Conservation (phyloP, 2,329 filamentous ascomycete species). For the Paecilomyces dactylethromorphus region DNA sequence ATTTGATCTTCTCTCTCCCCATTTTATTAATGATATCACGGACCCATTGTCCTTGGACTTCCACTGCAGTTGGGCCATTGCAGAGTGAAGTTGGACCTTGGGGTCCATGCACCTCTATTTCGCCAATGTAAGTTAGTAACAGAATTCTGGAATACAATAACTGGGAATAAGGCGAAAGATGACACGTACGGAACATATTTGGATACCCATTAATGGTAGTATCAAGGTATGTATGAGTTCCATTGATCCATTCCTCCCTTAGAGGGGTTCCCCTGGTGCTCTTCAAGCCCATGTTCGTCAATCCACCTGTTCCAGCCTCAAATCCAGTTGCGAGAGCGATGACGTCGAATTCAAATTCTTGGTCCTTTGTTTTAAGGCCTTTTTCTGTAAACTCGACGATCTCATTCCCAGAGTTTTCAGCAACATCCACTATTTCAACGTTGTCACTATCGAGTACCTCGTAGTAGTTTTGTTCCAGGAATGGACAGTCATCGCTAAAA, state of each 20-base stretch:
- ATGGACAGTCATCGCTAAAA: constrained; percentile 49
- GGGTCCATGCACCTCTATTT: too few relatives aligned
- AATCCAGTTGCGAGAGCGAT: constrained; percentile 41
- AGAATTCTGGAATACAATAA: too few relatives aligned
- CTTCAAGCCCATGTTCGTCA: constrained; percentile 34
- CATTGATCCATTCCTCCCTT: constrained; percentile 26
- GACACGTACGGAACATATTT: too few relatives aligned
- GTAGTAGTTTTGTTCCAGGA: constrained; percentile 45
- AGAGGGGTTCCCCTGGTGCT: constrained; percentile 25
- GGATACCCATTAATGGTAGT: too few relatives aligned
- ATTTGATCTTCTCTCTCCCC: too few relatives aligned
- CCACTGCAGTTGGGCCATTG: too few relatives aligned
- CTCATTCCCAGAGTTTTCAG: constrained; percentile 20
- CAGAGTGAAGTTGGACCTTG: too few relatives aligned
- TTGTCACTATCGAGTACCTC: constrained; percentile 43
- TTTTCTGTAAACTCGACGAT: constrained; percentile 19
- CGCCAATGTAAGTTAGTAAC: too few relatives aligned
- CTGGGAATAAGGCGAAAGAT: too few relatives aligned
- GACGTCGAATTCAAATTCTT: constrained; percentile 33
- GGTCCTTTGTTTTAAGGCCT: constrained; percentile 36
- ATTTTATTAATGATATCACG: too few relatives aligned
- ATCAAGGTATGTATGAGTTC: too few relatives aligned
- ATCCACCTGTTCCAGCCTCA: constrained; percentile 36
- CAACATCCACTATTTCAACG: constrained; percentile 38
- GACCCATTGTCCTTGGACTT: too few relatives aligned